These are phyloP conservation scores for Chrysanthemum lavandulifolium DNA, from an alignment of 129 eudicot species.

Conservation along the genomic window DNA sequence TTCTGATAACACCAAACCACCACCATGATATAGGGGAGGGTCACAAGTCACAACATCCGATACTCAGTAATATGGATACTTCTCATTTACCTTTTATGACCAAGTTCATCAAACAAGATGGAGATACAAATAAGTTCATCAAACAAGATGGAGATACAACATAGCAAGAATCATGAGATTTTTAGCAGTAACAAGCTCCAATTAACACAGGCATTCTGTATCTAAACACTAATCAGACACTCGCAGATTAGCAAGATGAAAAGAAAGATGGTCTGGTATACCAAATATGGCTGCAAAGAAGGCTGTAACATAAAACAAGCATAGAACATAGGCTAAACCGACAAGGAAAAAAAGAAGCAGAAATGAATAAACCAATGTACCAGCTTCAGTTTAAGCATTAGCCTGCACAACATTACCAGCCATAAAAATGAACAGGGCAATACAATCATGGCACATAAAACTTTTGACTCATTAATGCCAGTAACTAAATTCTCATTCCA, in stretches of 20 bases:
- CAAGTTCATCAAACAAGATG: not conserved
- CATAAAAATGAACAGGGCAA: no score
- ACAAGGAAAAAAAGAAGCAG: no score
- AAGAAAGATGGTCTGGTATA: no score
- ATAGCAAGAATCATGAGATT: not conserved
- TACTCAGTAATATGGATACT: not conserved
- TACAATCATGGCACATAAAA: not conserved
- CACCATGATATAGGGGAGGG: not conserved
- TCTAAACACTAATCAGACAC: no score
- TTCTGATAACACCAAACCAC: not conserved
- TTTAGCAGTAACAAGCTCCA: not conserved
- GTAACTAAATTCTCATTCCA: not conserved
- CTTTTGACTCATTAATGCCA: not conserved
- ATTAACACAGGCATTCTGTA: not conserved
- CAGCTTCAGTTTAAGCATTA: no score
- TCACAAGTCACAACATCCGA: not conserved
- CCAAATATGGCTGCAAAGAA: no score
- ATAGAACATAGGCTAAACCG: no score
- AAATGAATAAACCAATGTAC: no score
- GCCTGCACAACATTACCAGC: no score
- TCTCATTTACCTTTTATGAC: not conserved
- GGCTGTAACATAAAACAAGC: no score
- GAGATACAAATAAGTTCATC: not conserved
- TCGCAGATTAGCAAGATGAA: no score
- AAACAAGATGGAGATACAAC: no score